Evolutionary conservation across 1,284 basidiomycete species (phyloP), one percentile per base, ranked within the genome.

Genomic region (Fomes fomentarius): DNA sequence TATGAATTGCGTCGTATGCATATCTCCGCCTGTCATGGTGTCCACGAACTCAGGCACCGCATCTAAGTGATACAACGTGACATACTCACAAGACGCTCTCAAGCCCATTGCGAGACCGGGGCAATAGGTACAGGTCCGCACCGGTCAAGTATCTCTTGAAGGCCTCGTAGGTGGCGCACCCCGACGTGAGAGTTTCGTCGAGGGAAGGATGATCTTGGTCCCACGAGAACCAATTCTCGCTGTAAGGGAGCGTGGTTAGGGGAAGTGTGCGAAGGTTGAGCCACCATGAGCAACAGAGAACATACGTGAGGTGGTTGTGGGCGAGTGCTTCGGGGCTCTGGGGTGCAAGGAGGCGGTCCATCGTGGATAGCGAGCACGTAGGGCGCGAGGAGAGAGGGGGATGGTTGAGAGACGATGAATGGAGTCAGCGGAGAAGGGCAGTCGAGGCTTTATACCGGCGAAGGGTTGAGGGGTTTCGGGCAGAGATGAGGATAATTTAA

Each of bases 1-100:
- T 91, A 69, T 92, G 90, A 54, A 92, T 89, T 9, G 84, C 82
- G 60, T 91, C 89, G 63, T 87, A 84, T 0, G 85, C 81, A 65
- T 91, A 91, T 64, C 89, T 77, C 56, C 82, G 77, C 58, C 87
- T 90, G 25, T 21, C 4, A 26, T 8, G 66, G 46, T n/a, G n/a
- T n/a, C n/a, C n/a, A n/a, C n/a, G n/a, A n/a, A n/a, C n/a, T n/a
- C n/a, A n/a, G n/a, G n/a, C n/a, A n/a, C n/a, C n/a, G n/a, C n/a
- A n/a, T n/a, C n/a, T n/a, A n/a, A n/a, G n/a, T n/a, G 34, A 52
- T 43, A 54, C 19, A 21, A 14, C 25, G 22, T 34, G 30, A 43
- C 50, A 52, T 47, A 48, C 86, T 64, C 58, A 91, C 88, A 92
- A 65, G 33, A 90, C 80, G 62, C 79, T 83, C 69, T 89, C 85